phyloP scores from a whole-genome alignment of 2,329 filamentous ascomycete genomes.

The Colletotrichum sp. region DNA sequence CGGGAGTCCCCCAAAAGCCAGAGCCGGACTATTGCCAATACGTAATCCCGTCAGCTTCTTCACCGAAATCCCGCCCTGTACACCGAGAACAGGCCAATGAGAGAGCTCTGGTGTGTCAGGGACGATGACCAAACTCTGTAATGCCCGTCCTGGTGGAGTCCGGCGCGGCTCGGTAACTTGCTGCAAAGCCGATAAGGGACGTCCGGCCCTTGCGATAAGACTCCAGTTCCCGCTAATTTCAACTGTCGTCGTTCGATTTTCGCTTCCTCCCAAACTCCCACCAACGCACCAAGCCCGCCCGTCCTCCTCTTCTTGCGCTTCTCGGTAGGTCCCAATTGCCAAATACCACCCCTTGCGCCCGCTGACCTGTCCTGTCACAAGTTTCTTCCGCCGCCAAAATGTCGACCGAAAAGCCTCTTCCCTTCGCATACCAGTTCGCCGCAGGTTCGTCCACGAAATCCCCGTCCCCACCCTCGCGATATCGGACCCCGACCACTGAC shows the following conservation, averaged over 20 bases:
- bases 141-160: constrained; percentile 1
- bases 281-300: neutral
- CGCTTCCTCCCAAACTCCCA: neutral
- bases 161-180: constrained; percentile 9
- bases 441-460: constrained; percentile 67
- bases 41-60: neutral
- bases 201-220: constrained; percentile 7
- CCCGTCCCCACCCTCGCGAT: constrained; percentile 23
- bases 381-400: constrained; percentile 47
- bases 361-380: neutral
- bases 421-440: constrained; percentile 94
- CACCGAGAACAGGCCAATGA: constrained; percentile 1
- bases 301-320: neutral
- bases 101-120: neutral
- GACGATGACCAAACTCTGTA: neutral
- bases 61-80: neutral
- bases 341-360: neutral
- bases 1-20: neutral
- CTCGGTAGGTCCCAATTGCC: constrained; percentile 8
- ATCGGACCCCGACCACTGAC: constrained; percentile 31
- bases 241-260: constrained; percentile 16
- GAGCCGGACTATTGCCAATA: neutral
- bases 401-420: constrained; percentile 76
- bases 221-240: constrained; percentile 10
- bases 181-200: constrained; percentile 10